Evolutionary conservation across 2,329 filamentous ascomycete genomes (phyloP).

Genomic region (Aspergillus ustus): DNA sequence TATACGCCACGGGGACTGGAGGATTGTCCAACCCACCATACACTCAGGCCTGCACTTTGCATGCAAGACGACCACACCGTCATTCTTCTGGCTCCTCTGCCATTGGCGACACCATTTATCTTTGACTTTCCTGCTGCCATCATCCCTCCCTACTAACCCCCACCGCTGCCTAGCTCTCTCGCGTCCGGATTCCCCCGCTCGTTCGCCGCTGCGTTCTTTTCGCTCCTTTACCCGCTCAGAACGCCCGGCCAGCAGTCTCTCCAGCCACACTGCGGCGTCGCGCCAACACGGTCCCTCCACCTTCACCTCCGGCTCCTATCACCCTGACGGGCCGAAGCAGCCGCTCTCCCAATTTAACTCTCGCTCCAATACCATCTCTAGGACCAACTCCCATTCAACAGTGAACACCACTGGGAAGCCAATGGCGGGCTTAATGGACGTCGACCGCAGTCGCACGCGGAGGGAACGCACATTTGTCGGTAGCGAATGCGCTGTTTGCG

Average conservation of each 20-base stretch:
- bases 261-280: constrained; percentile 31
- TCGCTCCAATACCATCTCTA: constrained; percentile 29
- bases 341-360: constrained; percentile 24
- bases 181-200: constrained; percentile 37
- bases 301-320: constrained; percentile 25
- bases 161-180: constrained; percentile 31
- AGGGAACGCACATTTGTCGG: constrained; percentile 95
- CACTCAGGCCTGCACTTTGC: not conserved
- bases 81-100: constrained; percentile 13
- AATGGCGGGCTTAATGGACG: constrained; percentile 71
- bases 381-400: constrained; percentile 34
- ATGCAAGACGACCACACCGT: constrained; percentile 22
- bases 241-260: constrained; percentile 36
- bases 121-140: constrained; percentile 14
- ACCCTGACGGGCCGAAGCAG: constrained; percentile 25
- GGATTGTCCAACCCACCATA: constrained; percentile 12
- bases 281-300: constrained; percentile 33
- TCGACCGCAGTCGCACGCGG: constrained; percentile 77
- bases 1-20: constrained; percentile 20
- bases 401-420: constrained; percentile 45
- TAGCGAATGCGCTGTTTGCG: constrained; percentile 91
- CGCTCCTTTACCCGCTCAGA: constrained; percentile 38
- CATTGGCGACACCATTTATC: constrained; percentile 18
- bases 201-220: constrained; percentile 37
- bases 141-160: constrained; percentile 29